Evolutionary conservation across 1,284 basidiomycete genomes (phyloP).

Genomic region (Lentinus polychrous): DNA sequence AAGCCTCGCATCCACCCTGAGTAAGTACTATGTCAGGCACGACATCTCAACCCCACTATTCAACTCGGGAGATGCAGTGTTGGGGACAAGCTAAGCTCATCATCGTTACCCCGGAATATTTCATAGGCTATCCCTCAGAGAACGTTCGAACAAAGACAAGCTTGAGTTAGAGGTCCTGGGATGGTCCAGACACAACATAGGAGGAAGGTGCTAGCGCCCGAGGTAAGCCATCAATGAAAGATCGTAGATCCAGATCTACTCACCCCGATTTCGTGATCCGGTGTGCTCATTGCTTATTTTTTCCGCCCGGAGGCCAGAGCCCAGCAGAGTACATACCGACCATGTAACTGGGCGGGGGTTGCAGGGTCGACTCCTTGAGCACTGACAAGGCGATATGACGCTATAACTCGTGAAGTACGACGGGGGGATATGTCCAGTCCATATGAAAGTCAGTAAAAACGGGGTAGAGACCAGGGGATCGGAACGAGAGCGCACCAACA

Average conservation of each 20-base stretch:
- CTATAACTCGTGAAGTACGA: too few species aligned
- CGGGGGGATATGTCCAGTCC: too few species aligned
- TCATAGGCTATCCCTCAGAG: background rate
- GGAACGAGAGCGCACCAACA: too few species aligned
- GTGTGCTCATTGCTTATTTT: background rate
- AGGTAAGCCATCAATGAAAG: too few species aligned
- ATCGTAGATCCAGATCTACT: conserved; percentile 1
- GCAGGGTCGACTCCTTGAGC: too few species aligned
- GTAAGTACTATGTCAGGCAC: background rate
- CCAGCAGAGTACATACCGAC: too few species aligned
- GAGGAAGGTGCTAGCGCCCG: background rate
- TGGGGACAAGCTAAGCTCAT: background rate
- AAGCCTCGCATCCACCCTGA: background rate
- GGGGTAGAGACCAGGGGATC: too few species aligned
- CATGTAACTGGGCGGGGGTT: too few species aligned
- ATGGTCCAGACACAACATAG: conserved; percentile 2
- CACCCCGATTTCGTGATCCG: conserved; percentile 1
- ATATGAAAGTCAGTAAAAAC: too few species aligned
- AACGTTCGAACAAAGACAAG: background rate
- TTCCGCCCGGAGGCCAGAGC: too few species aligned
- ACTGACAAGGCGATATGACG: too few species aligned
- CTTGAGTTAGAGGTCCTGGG: background rate
- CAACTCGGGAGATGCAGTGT: background rate
- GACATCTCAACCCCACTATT: background rate
- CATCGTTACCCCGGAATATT: background rate